Evolutionary conservation across 1,139 yeast species (phyloP).

Genomic region (Geotrichum aggregatum): DNA sequence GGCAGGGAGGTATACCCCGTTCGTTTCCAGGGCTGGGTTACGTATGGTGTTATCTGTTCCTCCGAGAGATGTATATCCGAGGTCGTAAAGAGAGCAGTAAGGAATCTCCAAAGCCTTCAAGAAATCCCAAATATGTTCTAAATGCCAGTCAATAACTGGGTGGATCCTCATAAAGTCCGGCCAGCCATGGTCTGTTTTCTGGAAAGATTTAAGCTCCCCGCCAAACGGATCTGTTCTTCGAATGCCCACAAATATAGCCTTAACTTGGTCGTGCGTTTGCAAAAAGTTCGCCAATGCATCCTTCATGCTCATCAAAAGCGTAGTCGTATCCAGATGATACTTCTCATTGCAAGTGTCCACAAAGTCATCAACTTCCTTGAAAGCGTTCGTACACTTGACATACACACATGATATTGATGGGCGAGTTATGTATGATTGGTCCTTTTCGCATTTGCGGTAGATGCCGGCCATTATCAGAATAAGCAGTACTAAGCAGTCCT

Average conservation of each 20-base stretch:
- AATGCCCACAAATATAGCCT: conserved; percentile 75
- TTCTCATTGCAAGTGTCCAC: conserved; percentile 36
- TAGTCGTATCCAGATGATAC: conserved; percentile 36
- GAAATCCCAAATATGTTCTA: conserved; percentile 71
- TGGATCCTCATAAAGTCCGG: conserved; percentile 75
- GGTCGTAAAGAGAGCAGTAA: conserved; percentile 69
- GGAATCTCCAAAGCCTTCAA: conserved; percentile 48
- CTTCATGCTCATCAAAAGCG: conserved; percentile 46
- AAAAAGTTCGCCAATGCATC: conserved; percentile 63
- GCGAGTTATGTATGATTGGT: conserved; percentile 14
- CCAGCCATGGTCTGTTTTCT: conserved; percentile 79
- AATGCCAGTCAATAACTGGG: conserved; percentile 80
- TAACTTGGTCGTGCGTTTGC: conserved; percentile 40
- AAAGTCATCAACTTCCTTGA: conserved; percentile 53
- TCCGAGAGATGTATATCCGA: conserved; percentile 79
- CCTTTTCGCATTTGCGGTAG: conserved; percentile 37
- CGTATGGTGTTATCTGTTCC: conserved; percentile 61
- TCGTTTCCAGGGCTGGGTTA: conserved; percentile 52
- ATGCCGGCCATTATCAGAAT: conserved; percentile 60
- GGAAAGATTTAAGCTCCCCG: conserved; percentile 49
- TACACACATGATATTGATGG: conserved; percentile 50
- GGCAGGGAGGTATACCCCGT: conserved; percentile 31
- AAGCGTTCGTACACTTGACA: conserved; percentile 65
- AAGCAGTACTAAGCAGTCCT: conserved; percentile 83
- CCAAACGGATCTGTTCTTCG: conserved; percentile 81